Conservation (phyloP, 495 filamentous ascomycete species). For the Neurospora sp. region DNA sequence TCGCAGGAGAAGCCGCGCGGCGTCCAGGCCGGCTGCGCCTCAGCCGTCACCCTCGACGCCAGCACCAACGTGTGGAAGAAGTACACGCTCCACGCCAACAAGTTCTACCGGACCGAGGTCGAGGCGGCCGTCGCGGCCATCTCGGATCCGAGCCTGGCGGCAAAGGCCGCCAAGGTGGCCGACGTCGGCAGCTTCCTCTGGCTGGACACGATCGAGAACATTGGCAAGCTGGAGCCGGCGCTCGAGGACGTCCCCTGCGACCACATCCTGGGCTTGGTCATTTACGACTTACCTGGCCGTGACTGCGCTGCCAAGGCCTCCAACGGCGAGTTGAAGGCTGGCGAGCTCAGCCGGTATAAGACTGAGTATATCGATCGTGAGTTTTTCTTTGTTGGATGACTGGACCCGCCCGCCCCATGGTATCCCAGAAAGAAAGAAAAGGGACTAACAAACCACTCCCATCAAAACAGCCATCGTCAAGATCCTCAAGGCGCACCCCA, state of each 20-base stretch:
- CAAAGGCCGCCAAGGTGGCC: conserved; percentile 43
- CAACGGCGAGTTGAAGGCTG: conserved; percentile 63
- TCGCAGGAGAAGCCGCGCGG: conserved; percentile 18
- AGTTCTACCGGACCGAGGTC: conserved; percentile 46
- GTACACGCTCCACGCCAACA: conserved; percentile 47
- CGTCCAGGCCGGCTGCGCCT: conserved; percentile 31
- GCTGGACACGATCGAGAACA: conserved; percentile 54
- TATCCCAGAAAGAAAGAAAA: conserved; percentile 1
- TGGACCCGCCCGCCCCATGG: not conserved
- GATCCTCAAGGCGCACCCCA: conserved; percentile 43
- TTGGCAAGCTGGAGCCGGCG: conserved; percentile 46
- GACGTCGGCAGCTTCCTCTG: conserved; percentile 60
- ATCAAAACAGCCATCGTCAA: conserved; percentile 42
- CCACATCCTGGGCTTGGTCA: conserved; percentile 54
- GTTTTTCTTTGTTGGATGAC: conserved; percentile 2
- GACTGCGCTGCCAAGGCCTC: conserved; percentile 70
- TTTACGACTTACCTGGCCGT: conserved; percentile 70
- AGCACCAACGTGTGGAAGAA: conserved; percentile 43
- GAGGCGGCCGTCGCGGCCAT: conserved; percentile 34
- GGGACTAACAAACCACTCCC: conserved; percentile 21
- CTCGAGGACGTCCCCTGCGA: conserved; percentile 44
- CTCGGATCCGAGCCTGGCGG: conserved; percentile 25
- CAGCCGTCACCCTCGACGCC: conserved; percentile 41
- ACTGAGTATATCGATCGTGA: conserved; percentile 56
- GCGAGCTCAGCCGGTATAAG: conserved; percentile 56